Evolutionary conservation across 1,284 basidiomycete species (phyloP).

Genomic region (Kwoniella shivajii): DNA sequence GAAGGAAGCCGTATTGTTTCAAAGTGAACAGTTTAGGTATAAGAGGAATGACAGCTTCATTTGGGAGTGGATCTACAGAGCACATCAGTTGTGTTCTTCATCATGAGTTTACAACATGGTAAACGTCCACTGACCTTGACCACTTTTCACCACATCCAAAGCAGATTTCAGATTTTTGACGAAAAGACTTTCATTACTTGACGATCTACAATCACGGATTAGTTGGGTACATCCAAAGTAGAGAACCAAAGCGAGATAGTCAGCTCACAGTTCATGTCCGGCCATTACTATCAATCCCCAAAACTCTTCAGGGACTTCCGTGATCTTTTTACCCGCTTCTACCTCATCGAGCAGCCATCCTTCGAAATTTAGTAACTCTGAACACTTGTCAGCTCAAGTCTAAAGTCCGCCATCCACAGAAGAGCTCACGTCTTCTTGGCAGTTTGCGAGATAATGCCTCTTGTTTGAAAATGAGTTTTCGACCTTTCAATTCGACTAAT

Average conservation of each 20-base stretch:
- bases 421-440: slow-evolving; percentile 37
- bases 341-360: slow-evolving; percentile 34
- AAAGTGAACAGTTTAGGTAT: slow-evolving; percentile 38
- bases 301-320: slow-evolving; percentile 36
- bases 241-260: background rate
- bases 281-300: slow-evolving; percentile 37
- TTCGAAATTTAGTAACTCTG: slow-evolving; percentile 30
- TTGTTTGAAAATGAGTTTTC: slow-evolving; percentile 38
- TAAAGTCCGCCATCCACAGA: too few species aligned
- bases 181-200: slow-evolving; percentile 30
- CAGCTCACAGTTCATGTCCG: slow-evolving; percentile 44
- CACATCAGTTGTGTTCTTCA: background rate
- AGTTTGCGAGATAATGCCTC: slow-evolving; percentile 15
- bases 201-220: slow-evolving; percentile 18
- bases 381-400: background rate
- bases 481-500: slow-evolving; percentile 35
- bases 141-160: slow-evolving; percentile 19
- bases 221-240: slow-evolving; percentile 2
- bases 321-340: slow-evolving; percentile 26
- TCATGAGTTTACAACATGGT: background rate
- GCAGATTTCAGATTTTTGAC: slow-evolving; percentile 37
- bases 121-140: slow-evolving; percentile 18
- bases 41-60: slow-evolving; percentile 26
- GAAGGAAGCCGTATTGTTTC: slow-evolving; percentile 40
- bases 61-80: slow-evolving; percentile 24